Conservation (phyloP, 2,329 filamentous ascomycete species). For the Penicillium sp. region DNA sequence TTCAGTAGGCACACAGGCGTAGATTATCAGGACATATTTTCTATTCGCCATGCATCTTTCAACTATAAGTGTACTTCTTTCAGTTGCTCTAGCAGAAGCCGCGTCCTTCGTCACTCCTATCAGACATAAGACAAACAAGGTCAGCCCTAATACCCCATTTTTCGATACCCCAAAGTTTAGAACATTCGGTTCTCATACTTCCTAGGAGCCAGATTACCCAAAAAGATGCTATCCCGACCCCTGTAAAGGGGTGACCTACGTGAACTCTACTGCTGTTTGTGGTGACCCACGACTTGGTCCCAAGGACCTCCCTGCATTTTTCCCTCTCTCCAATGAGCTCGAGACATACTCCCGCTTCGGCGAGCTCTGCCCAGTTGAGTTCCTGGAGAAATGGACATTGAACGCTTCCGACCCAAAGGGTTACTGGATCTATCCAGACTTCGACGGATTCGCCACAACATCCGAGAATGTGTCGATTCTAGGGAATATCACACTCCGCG, state of each 20-base stretch:
- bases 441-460: conserved; percentile 46
- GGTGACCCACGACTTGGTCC: conserved; percentile 23
- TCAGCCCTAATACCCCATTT: neutral
- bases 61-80: neutral
- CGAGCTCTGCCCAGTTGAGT: conserved; percentile 19
- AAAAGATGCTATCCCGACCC: conserved; percentile 11
- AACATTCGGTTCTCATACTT: neutral
- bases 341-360: conserved; percentile 25
- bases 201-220: conserved; percentile 12
- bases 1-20: neutral
- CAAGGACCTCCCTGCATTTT: conserved; percentile 11
- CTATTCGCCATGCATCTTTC: conserved; percentile 1
- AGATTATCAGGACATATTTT: no score
- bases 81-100: neutral
- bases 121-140: neutral
- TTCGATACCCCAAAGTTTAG: neutral
- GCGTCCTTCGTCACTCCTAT: neutral
- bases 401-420: conserved; percentile 21
- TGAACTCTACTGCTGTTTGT: conserved; percentile 18
- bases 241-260: conserved; percentile 13
- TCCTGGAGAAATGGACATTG: conserved; percentile 16
- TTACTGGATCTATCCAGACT: conserved; percentile 39
- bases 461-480: conserved; percentile 39
- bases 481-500: conserved; percentile 43
- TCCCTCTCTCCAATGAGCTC: conserved; percentile 20